phyloP scores from a whole-genome alignment of 352 stramenopile species.

The Pythium brachiatum region DNA sequence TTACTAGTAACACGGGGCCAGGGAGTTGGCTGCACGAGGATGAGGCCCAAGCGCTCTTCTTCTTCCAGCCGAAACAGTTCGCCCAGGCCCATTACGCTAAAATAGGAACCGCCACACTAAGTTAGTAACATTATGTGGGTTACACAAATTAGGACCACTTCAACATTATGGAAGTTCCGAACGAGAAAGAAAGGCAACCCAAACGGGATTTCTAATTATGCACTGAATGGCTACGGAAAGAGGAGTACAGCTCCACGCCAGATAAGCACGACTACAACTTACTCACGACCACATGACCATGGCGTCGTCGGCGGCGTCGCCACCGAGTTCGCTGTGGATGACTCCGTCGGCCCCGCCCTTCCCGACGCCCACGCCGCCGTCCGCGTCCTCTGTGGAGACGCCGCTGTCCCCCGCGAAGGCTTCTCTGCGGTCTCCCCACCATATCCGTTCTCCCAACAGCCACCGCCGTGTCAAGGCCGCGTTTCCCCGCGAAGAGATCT shows the following conservation, averaged over 20 bases:
- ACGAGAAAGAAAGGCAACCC: too few species aligned
- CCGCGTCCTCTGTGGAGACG: neutral
- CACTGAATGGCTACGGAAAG: too few species aligned
- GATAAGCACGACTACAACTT: neutral
- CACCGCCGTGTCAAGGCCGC: conserved; percentile 14
- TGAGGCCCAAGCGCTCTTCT: conserved; percentile 1
- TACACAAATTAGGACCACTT: neutral
- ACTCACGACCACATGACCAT: neutral
- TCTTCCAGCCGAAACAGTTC: conserved; percentile 16
- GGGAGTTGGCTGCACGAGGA: neutral
- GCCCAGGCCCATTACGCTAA: neutral
- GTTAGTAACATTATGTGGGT: too few species aligned
- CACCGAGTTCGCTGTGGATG: neutral
- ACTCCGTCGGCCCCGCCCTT: neutral
- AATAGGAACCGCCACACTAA: neutral
- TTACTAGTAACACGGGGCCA: neutral
- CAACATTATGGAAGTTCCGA: neutral
- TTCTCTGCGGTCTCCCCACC: neutral
- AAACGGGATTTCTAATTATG: conserved; percentile 3
- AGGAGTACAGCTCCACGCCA: neutral
- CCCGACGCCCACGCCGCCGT: neutral
- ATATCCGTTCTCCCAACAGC: conserved; percentile 8
- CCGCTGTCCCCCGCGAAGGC: neutral
- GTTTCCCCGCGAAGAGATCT: conserved; percentile 61
- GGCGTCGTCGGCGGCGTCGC: neutral